Percentiles rank a stretch among this genome's conserved stretches.
Conservation (phyloP, 805 yeast species). For the Kuraishia borneana region DNA sequence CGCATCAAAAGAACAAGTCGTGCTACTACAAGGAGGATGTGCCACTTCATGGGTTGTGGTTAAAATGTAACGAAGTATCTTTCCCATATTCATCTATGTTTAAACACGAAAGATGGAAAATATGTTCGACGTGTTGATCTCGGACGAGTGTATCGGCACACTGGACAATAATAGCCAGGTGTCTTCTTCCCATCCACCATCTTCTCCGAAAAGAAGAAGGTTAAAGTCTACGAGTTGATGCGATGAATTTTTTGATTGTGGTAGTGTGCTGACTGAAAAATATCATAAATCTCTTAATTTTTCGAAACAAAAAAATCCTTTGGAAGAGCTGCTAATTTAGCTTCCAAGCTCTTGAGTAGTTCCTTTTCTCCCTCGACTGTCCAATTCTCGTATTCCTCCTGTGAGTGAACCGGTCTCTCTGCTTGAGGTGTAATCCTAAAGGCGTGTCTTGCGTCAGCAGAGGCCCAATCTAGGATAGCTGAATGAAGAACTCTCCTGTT, state of each 20-base stretch:
- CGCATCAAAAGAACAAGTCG: slow-evolving; percentile 11
- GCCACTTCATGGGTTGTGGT: slow-evolving; percentile 56
- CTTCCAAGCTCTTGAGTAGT: slow-evolving; percentile 1
- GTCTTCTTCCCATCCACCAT: too few relatives aligned
- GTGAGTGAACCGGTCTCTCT: slow-evolving; percentile 4
- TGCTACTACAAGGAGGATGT: slow-evolving; percentile 44
- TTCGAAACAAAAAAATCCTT: too few relatives aligned
- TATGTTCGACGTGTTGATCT: slow-evolving; percentile 65
- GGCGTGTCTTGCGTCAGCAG: slow-evolving; percentile 28
- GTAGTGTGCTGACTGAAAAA: too few relatives aligned
- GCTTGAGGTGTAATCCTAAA: slow-evolving; percentile 5
- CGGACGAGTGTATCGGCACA: slow-evolving; percentile 48
- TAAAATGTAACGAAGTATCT: slow-evolving; percentile 61
- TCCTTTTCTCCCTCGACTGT: slow-evolving; percentile 14
- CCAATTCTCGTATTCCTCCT: slow-evolving; percentile 5
- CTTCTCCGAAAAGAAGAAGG: too few relatives aligned
- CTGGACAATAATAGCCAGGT: slow-evolving; percentile 1
- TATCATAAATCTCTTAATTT: too few relatives aligned
- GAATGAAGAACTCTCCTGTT: slow-evolving; percentile 63
- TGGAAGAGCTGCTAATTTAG: neutral
- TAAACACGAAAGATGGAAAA: slow-evolving; percentile 57
- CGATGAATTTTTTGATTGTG: too few relatives aligned
- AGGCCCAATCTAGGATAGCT: slow-evolving; percentile 63
- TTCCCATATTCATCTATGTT: slow-evolving; percentile 69
- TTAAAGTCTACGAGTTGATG: too few relatives aligned